Base-by-base conservation (phyloP, 306 rosid species). In the Inga leiocalycina region DNA sequence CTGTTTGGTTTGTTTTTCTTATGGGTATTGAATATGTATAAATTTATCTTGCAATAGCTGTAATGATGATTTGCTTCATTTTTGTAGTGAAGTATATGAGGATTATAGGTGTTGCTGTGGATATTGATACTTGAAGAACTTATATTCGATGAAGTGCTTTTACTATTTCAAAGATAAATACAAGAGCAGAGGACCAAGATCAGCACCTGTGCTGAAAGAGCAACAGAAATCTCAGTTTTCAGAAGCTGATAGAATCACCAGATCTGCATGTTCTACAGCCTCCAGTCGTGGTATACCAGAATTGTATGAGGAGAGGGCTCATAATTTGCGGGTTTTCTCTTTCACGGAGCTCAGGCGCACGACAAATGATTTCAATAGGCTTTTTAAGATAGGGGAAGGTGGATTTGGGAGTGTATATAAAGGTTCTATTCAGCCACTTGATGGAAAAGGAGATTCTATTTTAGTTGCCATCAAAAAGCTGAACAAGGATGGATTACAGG, bases 131-230 rank as follows among this genome's bases (percentile, higher is more conserved):
- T 67, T 79, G 14, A 66, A 59, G 68, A 56, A 20, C 27, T 7
- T 85, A 65, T 52, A 44, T 57, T 75, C 71, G 79, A 94, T 94
- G 98, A 92, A 89, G 88, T 94, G 98, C 77, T 91, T 94, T 86
- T 83, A 51, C 87, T 88, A 90, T 76, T 90, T 92, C 78, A 91
- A 77, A 82, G 88, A 77, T 20, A 94, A 87, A 69, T 22, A 70
- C 44, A 91, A 83, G 82, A 67, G 80, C 77, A 86, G 84, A 71
- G 74, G 78, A 64, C 97, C 84, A 77, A 86, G 89, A 86, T 92
- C 97, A 27, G 92, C 94, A 6, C 90, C 92, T 7, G 91, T 82
- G 80, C 80, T 89, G 84, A 86, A 87, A 75, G 86, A 20, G 82
- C 78, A 78, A 48, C 61, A 9, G 45, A 78, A 70, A 64, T 88